phyloP scores from a whole-genome alignment of 805 yeast species.

The Ogataea degrootiae region DNA sequence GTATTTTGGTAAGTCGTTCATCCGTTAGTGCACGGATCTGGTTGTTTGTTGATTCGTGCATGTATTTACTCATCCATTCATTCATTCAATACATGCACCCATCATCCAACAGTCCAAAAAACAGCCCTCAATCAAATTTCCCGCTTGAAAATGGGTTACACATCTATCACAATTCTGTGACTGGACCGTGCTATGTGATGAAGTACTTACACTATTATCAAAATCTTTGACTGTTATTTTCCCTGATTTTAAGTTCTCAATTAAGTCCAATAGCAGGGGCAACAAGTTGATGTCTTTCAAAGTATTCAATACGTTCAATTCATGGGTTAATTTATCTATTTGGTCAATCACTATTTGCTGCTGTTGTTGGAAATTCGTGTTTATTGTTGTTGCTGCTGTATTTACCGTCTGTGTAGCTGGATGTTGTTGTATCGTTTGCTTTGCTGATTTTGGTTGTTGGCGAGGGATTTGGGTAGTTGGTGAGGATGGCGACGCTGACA shows the following conservation, averaged over 20 bases:
- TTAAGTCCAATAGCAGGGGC: conserved; percentile 36
- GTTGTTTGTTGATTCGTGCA: neutral
- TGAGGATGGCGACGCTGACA: neutral
- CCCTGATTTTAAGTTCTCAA: conserved; percentile 37
- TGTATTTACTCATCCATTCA: too few species aligned
- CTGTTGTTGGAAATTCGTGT: neutral
- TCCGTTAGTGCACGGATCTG: neutral
- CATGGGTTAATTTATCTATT: conserved; percentile 16
- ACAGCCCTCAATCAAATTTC: too few species aligned
- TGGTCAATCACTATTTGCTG: conserved; percentile 12
- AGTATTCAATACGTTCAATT: conserved; percentile 25
- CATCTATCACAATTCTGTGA: too few species aligned
- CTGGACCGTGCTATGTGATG: too few species aligned
- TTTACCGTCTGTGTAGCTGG: neutral
- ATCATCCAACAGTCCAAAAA: too few species aligned
- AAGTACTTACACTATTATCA: conserved; percentile 34
- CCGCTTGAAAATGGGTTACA: too few species aligned
- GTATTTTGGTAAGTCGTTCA: too few species aligned
- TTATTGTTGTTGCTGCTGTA: neutral
- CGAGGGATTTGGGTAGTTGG: neutral
- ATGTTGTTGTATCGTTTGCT: too few species aligned
- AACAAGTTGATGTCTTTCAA: conserved; percentile 32
- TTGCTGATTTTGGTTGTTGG: too few species aligned
- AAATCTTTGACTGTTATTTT: conserved; percentile 39
- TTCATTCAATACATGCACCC: too few species aligned